Percentiles rank a stretch among this genome's conserved stretches.
phyloP scores from a whole-genome alignment of 768 basidiomycete species.

The Mycena chlorophos region DNA sequence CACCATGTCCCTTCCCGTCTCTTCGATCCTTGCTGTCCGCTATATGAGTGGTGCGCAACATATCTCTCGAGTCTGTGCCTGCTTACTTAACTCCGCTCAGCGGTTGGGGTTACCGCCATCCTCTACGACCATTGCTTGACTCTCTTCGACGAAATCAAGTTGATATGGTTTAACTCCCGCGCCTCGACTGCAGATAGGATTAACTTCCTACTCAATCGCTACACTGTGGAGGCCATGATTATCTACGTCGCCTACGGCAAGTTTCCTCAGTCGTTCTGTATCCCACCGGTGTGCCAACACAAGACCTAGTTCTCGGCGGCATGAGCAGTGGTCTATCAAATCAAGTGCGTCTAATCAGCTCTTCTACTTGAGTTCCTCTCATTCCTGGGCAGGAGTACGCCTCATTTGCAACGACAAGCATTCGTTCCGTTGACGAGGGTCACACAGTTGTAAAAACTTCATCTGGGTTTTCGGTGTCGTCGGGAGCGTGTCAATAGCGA shows the following conservation, averaged over 20 bases:
- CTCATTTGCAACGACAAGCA: background rate
- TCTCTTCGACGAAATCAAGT: background rate
- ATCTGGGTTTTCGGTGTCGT: conserved; percentile 4
- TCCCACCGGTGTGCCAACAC: background rate
- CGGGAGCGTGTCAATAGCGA: background rate
- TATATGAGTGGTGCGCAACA: background rate
- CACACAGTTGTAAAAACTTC: conserved; percentile 1
- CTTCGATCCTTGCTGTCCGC: background rate
- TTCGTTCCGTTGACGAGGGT: background rate
- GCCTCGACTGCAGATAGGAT: background rate
- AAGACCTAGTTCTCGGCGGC: conserved; percentile 3
- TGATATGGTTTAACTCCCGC: background rate
- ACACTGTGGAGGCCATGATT: conserved; percentile 1
- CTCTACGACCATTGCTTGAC: conserved; percentile 7
- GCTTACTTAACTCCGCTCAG: background rate
- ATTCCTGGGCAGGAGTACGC: conserved; percentile 3
- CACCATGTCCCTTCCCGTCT: no score
- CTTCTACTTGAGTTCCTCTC: no score
- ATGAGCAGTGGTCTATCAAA: background rate
- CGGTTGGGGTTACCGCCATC: background rate
- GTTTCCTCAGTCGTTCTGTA: background rate
- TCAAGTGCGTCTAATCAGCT: background rate
- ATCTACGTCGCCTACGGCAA: conserved; percentile 6
- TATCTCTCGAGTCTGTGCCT: background rate
- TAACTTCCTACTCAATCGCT: conserved; percentile 3